Evolutionary conservation across 1,139 yeast species (phyloP), one percentile per base, ranked within the genome.

Genomic region (Pichia sp.): DNA sequence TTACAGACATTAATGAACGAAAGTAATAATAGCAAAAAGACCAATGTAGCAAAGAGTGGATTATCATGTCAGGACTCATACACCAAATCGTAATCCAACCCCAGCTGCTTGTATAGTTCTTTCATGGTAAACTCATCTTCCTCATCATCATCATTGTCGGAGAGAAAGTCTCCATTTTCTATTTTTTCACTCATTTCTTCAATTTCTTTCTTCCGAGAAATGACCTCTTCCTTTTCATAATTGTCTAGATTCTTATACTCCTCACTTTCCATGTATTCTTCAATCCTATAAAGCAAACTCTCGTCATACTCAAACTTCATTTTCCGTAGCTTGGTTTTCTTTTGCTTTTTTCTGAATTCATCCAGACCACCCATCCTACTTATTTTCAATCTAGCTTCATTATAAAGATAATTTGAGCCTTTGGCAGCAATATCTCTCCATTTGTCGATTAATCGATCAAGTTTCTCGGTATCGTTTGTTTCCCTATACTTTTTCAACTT

Each of bases 361-460:
- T 67, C 70, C 55, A 76, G 72, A 0, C 82, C 82, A 15, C 82
- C 82, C 67, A 73, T 66, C 54, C 65, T 70, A 32, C 68, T 68
- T 4, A 78, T 70, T 54, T 76, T 76, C 10, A 69, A 60, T 23
- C 69, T 57, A 0, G 79, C 77, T 8, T 74, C 71, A 57, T 76
- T 76, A 34, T 70, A 60, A 43, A 79, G 55, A 57, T 70, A 76
- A 43, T 73, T 71, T 42, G 81, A 73, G 0, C 78, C 79, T 48
- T 64, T 67, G 56, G 75, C 76, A 0, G 78, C 76, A 1, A 74
- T 72, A 10, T 62, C 64, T 54, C 78, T 68, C 82, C 82, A 79
- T 57, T 76, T 75, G 0, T 58, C 65, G 10, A 75, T 73, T 23
- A 77, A 60, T 4, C 58, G 54, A 4, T 59, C 57, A 1, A 71